Evolutionary conservation across 441 rosid species (phyloP).

Genomic region (Heliophila coronopifolia): DNA sequence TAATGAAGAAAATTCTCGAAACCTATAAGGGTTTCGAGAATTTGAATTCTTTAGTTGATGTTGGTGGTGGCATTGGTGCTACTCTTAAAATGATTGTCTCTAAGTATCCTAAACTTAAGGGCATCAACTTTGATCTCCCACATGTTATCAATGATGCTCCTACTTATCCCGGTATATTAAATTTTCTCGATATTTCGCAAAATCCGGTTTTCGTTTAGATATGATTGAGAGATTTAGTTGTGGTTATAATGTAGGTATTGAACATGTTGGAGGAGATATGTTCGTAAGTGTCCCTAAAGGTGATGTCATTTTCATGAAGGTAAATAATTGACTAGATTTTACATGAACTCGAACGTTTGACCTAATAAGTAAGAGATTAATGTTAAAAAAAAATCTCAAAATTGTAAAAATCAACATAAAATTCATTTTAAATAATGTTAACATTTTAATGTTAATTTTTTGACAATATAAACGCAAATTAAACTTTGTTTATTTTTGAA

Average conservation of each 20-base stretch:
- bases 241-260: constrained; percentile 20
- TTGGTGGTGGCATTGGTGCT: constrained; percentile 34
- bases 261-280: constrained; percentile 36
- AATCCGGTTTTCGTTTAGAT: too few species aligned
- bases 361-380: too few species aligned
- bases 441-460: too few species aligned
- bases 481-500: too few species aligned
- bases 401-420: too few species aligned
- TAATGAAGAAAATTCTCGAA: constrained; percentile 29
- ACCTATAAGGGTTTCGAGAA: constrained; percentile 33
- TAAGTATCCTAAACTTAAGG: constrained; percentile 30
- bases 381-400: too few species aligned
- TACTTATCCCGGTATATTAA: constrained; percentile 23
- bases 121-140: constrained; percentile 32
- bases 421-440: too few species aligned
- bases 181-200: too few species aligned
- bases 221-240: not conserved
- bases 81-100: constrained; percentile 30
- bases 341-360: too few species aligned
- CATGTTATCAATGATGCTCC: constrained; percentile 33
- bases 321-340: too few species aligned
- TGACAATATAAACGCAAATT: too few species aligned
- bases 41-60: constrained; percentile 29
- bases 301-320: constrained; percentile 35
- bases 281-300: constrained; percentile 30